phyloP scores from a whole-genome alignment of 1,284 basidiomycete species.

The Anthracocystis setariae region DNA sequence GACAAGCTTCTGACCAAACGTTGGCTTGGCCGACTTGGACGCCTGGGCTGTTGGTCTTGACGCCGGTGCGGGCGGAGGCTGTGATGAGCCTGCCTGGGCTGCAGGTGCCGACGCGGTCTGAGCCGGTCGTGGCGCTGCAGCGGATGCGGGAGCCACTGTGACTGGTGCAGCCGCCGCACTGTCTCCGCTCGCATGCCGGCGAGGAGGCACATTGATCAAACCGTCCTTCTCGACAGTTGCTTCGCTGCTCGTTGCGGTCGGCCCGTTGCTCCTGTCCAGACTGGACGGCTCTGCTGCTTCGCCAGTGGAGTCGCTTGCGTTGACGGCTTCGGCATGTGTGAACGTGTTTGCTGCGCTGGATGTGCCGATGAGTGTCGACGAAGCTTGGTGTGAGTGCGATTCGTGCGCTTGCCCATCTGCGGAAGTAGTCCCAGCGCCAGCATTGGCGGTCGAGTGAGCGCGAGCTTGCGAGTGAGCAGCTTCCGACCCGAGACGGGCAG shows the following conservation, averaged over 20 bases:
- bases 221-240: conserved; percentile 40
- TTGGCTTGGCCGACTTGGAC: conserved; percentile 12
- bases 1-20: conserved; percentile 32
- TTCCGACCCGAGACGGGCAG: conserved; percentile 30
- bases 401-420: background rate
- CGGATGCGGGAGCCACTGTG: background rate
- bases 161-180: background rate
- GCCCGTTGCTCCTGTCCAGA: background rate
- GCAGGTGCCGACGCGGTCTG: conserved; percentile 2
- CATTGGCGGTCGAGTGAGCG: conserved; percentile 10
- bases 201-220: conserved; percentile 26
- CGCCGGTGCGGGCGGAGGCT: conserved; percentile 6
- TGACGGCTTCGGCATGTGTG: background rate
- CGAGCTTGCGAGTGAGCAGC: conserved; percentile 35
- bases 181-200: conserved; percentile 11
- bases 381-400: conserved; percentile 36
- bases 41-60: conserved; percentile 9
- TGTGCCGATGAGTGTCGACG: conserved; percentile 31
- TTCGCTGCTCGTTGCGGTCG: conserved; percentile 30
- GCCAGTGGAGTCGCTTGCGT: background rate
- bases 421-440: conserved; percentile 4
- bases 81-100: conserved; percentile 1
- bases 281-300: background rate
- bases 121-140: background rate
- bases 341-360: conserved; percentile 32